Base-by-base conservation (phyloP, 345 rosid species). In the Bruguiera gymnorhiza region DNA sequence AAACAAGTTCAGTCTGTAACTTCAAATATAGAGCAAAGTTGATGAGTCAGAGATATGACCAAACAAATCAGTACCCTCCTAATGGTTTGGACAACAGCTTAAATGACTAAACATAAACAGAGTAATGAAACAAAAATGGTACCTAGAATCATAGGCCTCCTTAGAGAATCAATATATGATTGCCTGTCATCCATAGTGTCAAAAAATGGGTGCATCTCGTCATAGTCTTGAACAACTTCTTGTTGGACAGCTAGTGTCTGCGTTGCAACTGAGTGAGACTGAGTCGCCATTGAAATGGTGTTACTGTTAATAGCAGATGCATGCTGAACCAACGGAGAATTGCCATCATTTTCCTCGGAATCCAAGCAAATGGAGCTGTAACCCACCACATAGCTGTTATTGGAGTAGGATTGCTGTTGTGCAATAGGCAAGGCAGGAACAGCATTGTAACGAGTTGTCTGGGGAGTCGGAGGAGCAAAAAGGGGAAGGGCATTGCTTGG, bases 181-280 rank as follows among this genome's bases (percentile, higher is more conserved):
- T 94, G 96, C 29, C 89, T 76, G 27, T 95, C 98, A 8, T 95
- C 97, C 9, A 85, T 85, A 20, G 88, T 80, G 54, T 89, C 90
- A 6, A 94, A 88, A 59, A 90, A 90, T 7, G 92, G 91, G 72
- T 84, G 93, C 59, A 90, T 71, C 61, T 92, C 94, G 62, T 92
- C 96, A 23, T 87, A 88, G 24, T 84, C 87, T n/a, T 82, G 87
- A 67, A 69, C 83, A 61, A 78, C 75, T 61, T 86, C 79, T 67
- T 84, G 86, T 53, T 88, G 90, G 51, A 78, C 60, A 4, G 75
- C 76, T 2, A 70, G 71, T 8, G 85, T 72, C 60, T 87, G 86
- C 0, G 85, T 73, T 63, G 65, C 76, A 67, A 73, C 75, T 61
- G 73, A 72, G 67, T 85, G 88, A 60, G 91, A 81, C 53, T 88